Evolutionary conservation across 768 basidiomycete species (phyloP), one percentile per base, ranked within the genome.

Genomic region (Clavulina sp.): DNA sequence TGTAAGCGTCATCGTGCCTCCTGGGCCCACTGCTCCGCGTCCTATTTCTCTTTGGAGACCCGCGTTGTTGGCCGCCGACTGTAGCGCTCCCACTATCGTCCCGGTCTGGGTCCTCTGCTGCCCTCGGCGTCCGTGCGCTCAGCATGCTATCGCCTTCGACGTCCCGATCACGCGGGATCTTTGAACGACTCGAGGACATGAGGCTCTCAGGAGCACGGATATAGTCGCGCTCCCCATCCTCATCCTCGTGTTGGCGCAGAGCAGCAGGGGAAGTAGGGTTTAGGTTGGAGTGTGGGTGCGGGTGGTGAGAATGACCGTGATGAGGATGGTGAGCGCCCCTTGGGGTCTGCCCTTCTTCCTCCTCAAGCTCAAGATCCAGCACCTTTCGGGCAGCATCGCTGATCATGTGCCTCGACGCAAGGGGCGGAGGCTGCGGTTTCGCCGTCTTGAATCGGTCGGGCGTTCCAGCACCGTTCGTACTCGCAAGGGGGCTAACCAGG

Each of bases 151-250:
- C 80, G 16, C 61, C 58, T 24, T 80, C 78, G 19, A 70, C 31
- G 26, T 81, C 77, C 51, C 77, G 69, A 50, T 78, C 74, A 53
- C 67, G 71, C 34, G 78, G 78, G 38, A 81, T 80, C 53, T 73
- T 68, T 58, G 71, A 78, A 57, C 70, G 75, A 34, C 26, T 46
- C 9, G 43, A 46, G 9, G 13, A 24, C 9, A 46, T 13, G 13
- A 28, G 13, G 51, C 5, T 23, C 43, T n/a, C 24, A 31, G n/a
- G 51, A 52, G 41, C 51, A 52, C 41, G 19, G 26, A 51, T 47
- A 24, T 49, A 16, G 51, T 19, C 21, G 5, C 41, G 43, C 1
- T 46, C 16, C 1, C 43, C 43, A 28, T 46, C 43, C 13, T 24
- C 13, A 24, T 32, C 24, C 28, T 0, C 23, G n/a, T 52, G 5